Evolutionary conservation across 768 basidiomycete genomes (phyloP).

Genomic region (Panus rudis): DNA sequence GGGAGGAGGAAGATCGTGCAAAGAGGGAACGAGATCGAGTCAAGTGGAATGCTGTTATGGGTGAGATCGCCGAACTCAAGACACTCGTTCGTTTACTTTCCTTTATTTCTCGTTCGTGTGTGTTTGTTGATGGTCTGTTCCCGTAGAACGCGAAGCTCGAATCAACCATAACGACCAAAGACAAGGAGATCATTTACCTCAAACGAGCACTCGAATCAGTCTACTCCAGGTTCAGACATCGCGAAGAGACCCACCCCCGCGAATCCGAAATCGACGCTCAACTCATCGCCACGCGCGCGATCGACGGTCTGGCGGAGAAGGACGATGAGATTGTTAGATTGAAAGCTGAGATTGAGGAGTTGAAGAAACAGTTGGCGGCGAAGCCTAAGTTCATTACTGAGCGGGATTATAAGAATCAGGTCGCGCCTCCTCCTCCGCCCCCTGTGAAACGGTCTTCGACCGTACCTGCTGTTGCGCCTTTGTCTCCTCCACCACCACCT

Average conservation of each 20-base stretch:
- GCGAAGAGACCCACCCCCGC: conserved; percentile 45
- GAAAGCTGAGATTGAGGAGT: conserved; percentile 38
- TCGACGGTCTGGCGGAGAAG: conserved; percentile 62
- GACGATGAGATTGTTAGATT: conserved; percentile 58
- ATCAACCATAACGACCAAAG: conserved; percentile 38
- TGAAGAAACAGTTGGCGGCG: conserved; percentile 44
- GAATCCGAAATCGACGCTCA: conserved; percentile 56
- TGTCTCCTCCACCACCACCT: conserved; percentile 8
- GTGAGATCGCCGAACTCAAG: conserved; percentile 70
- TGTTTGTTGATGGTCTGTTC: neutral
- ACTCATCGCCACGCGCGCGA: conserved; percentile 59
- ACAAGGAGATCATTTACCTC: conserved; percentile 70
- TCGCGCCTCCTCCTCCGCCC: conserved; percentile 60
- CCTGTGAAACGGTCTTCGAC: conserved; percentile 24
- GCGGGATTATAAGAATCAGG: conserved; percentile 63
- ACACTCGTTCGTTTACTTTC: conserved; percentile 40
- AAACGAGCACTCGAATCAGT: conserved; percentile 86
- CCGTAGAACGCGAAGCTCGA: conserved; percentile 51
- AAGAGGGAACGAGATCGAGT: conserved; percentile 69
- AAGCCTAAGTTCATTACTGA: conserved; percentile 50
- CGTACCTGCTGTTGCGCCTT: conserved; percentile 1
- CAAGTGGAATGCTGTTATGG: conserved; percentile 65
- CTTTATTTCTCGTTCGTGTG: neutral
- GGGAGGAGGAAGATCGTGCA: conserved; percentile 56
- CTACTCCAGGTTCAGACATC: conserved; percentile 65